Evolutionary conservation across 2,329 filamentous ascomycete genomes (phyloP).

Genomic region (Penicillium sp.): DNA sequence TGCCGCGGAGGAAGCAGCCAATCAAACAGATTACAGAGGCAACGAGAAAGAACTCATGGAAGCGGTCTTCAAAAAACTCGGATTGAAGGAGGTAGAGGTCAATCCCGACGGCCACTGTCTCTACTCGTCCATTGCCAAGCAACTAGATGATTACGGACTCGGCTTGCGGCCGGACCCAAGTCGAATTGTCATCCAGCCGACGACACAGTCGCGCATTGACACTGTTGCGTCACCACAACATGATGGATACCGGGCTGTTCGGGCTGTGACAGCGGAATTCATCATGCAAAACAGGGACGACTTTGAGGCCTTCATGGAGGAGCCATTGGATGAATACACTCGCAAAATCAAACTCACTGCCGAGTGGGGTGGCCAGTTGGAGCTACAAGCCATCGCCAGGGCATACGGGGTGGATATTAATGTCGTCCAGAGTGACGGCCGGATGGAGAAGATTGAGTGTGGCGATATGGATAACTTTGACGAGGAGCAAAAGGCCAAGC

Average conservation of each 20-base stretch:
- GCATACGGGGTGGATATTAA: slow-evolving; percentile 76
- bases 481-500: slow-evolving; percentile 47
- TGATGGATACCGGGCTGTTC: slow-evolving; percentile 63
- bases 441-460: slow-evolving; percentile 70
- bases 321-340: slow-evolving; percentile 70
- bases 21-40: slow-evolving; percentile 69
- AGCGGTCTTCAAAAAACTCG: slow-evolving; percentile 60
- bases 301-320: slow-evolving; percentile 83
- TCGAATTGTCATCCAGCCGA: slow-evolving; percentile 32
- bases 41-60: slow-evolving; percentile 70
- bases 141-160: slow-evolving; percentile 57
- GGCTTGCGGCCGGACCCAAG: slow-evolving; percentile 39
- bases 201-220: slow-evolving; percentile 31
- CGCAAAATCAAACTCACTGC: slow-evolving; percentile 78
- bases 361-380: slow-evolving; percentile 94
- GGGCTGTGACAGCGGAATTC: slow-evolving; percentile 71
- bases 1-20: slow-evolving; percentile 71
- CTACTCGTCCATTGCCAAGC: slow-evolving; percentile 87
- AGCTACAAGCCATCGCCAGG: slow-evolving; percentile 78
- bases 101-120: slow-evolving; percentile 91
- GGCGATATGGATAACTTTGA: slow-evolving; percentile 41
- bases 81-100: slow-evolving; percentile 73
- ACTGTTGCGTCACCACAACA: slow-evolving; percentile 39
- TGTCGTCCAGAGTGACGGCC: slow-evolving; percentile 77
- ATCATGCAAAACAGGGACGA: slow-evolving; percentile 72